These are phyloP conservation scores for Ulota crispa DNA, from an alignment of 225 moss, liverwort and hornwort genomes.

Conservation along the genomic window DNA sequence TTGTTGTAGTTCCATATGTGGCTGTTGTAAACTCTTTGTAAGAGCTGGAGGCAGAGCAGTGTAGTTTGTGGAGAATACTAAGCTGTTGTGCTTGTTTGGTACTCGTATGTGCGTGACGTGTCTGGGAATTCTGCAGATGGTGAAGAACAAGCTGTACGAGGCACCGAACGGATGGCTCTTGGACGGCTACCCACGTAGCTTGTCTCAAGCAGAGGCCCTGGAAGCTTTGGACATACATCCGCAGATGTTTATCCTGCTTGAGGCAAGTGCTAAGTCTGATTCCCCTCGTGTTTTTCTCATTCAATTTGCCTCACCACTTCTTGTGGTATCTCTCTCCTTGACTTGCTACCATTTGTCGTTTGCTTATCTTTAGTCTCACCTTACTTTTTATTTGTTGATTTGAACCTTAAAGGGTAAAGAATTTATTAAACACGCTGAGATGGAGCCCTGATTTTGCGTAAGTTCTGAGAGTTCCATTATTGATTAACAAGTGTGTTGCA, in stretches of 20 bases:
- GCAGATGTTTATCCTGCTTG: constrained; percentile 81
- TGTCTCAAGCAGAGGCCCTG: constrained; percentile 83
- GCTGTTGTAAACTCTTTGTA: background rate
- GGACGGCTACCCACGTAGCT: constrained; percentile 90
- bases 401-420: background rate
- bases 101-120: background rate
- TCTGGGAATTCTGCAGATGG: constrained; percentile 56
- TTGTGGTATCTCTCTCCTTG: background rate
- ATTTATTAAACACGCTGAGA: background rate
- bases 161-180: constrained; percentile 78
- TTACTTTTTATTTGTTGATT: background rate
- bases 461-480: background rate
- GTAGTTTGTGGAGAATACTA: background rate
- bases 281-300: background rate
- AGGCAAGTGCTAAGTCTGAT: constrained; percentile 42
- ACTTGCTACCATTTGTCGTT: background rate
- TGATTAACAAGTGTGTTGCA: constrained; percentile 10
- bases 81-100: constrained; percentile 6
- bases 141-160: constrained; percentile 62
- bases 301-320: background rate
- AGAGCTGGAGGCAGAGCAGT: constrained; percentile 3
- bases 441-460: background rate
- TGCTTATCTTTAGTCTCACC: background rate
- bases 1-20: background rate
- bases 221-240: constrained; percentile 69